A percentile compares a stretch with the other conserved stretches of the same genome.
Evolutionary conservation across 129 eudicot genomes (phyloP).

Genomic region (Daucus carota): DNA sequence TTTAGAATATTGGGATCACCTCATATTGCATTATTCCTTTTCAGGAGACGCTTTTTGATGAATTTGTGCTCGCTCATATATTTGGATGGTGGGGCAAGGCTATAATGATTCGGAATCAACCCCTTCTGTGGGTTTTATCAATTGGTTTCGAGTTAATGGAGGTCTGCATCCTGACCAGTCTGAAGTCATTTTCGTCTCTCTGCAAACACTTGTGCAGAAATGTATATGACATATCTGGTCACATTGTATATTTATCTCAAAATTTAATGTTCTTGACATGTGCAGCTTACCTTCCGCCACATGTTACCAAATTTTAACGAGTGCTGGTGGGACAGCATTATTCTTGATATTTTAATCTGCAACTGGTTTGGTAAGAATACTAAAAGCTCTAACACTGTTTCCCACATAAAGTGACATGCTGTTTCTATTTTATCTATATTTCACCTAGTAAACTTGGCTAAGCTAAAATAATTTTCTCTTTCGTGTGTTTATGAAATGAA

Average conservation of each 20-base stretch:
- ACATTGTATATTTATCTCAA: not conserved
- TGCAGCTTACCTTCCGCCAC: conserved; percentile 96
- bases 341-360: conserved; percentile 93
- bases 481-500: not conserved
- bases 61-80: conserved; percentile 85
- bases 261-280: conserved; percentile 14
- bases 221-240: not conserved
- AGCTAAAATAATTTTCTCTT: not conserved
- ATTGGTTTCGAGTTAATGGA: conserved; percentile 95
- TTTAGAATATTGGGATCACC: not conserved
- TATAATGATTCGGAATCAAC: conserved; percentile 99
- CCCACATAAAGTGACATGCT: no score
- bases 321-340: conserved; percentile 99
- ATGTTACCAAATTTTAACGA: conserved; percentile 97
- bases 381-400: not conserved
- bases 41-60: conserved; percentile 91
- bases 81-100: conserved; percentile 99
- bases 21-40: conserved; percentile 16
- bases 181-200: conserved; percentile 1
- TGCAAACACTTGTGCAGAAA: conserved; percentile 1
- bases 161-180: conserved; percentile 36
- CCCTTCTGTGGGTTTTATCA: conserved; percentile 92
- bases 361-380: conserved; percentile 83
- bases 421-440: not conserved
- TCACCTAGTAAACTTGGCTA: not conserved